Base-by-base conservation (phyloP, 345 rosid species). In the Acer yangbiense region DNA sequence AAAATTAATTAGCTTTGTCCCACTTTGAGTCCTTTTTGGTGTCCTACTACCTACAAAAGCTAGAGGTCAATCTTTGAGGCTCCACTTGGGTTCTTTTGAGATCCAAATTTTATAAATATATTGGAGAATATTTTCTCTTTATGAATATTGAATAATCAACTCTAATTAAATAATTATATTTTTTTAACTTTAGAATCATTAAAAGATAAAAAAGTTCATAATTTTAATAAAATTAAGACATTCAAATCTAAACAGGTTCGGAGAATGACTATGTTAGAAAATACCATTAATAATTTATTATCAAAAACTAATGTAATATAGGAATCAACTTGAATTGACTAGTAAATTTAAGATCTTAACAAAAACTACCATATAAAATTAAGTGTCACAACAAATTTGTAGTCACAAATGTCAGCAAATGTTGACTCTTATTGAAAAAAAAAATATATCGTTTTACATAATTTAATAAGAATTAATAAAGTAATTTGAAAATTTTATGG, bases 341-440 rank as follows among this genome's bases (percentile, higher is more conserved):
- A 57, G 23, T 57, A 57, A n/a, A n/a, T 57, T n/a, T 57, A 17
- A 11, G 23, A 57, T 17, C 7, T 57, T 8, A 0, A 0, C 62
- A 57, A 57, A n/a, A 18, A 57, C 18, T 16, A 32, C 20, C 8
- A 57, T 57, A 57, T 57, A 57, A 57, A 57, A 57, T 57, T 57
- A 1, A 16, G 6, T 32, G 25, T 13, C 20, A 29, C 20, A 1
- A 35, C 39, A 32, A 32, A 32, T 32, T 32, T 32, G 39, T 32
- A 32, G 39, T 44, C 58, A 35, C 20, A 18, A 68, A 52, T 78
- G 84, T 76, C 81, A 78, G 76, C 83, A 80, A 77, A 82, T 80
- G 81, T 80, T 44, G 75, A 80, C 71, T 66, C 66, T 66, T 65
- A 7, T 74, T 71, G 77, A 41, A 76, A 67, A 20, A 20, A 57